These are phyloP conservation scores for Fonsecaea pugnacius DNA, from an alignment of 2,329 filamentous ascomycete genomes.

Conservation along the genomic window DNA sequence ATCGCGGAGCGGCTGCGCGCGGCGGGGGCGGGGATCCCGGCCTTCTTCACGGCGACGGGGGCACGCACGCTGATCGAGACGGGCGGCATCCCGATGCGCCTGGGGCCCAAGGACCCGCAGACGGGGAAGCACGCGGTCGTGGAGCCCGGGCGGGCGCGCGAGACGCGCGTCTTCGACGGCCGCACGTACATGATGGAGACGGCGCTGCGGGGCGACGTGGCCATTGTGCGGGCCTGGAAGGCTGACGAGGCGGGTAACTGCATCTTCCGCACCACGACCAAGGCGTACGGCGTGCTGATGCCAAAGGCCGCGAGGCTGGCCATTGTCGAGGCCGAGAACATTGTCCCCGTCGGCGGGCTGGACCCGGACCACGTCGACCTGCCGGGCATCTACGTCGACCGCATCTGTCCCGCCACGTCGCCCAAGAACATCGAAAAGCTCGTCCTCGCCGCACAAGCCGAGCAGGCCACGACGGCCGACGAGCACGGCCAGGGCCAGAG, in stretches of 20 bases:
- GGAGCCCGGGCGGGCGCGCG: constrained; percentile 68
- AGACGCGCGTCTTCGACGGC: constrained; percentile 73
- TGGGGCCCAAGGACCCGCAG: constrained; percentile 65
- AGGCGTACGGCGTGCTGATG: constrained; percentile 76
- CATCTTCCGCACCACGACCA: constrained; percentile 75
- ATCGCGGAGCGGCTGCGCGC: constrained; percentile 85
- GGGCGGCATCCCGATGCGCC: constrained; percentile 66
- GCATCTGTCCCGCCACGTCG: constrained; percentile 74
- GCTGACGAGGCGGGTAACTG: constrained; percentile 78
- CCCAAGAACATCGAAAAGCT: constrained; percentile 75
- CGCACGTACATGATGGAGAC: constrained; percentile 77
- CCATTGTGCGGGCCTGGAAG: constrained; percentile 76
- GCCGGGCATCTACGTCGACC: constrained; percentile 80
- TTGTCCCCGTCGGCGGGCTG: constrained; percentile 74
- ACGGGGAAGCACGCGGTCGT: constrained; percentile 71
- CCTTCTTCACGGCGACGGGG: constrained; percentile 80
- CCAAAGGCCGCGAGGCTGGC: constrained; percentile 77
- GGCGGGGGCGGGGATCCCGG: constrained; percentile 86
- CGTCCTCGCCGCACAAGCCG: constrained; percentile 38
- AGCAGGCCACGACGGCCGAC: constrained; percentile 45
- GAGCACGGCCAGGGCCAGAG: constrained; percentile 42
- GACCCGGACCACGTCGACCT: constrained; percentile 76
- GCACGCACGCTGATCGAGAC: constrained; percentile 58
- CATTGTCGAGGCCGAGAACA: constrained; percentile 84
- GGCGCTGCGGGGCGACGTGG: constrained; percentile 74